phyloP scores from a whole-genome alignment of 73 alveolate genomes.

The Durusdinium trenchii region DNA sequence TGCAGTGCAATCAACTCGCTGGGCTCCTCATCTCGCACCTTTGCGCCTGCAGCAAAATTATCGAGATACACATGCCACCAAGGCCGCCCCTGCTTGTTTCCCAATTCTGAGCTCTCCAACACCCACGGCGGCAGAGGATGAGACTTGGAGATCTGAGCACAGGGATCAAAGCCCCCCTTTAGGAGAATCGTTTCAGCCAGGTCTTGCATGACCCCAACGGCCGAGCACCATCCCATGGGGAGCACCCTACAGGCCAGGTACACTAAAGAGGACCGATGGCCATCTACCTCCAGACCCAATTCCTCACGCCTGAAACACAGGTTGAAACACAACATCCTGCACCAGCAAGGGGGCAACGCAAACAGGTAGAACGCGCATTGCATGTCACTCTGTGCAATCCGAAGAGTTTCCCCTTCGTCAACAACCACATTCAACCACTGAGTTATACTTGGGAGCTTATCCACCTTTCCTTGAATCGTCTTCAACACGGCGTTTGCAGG shows the following conservation, averaged over 20 bases:
- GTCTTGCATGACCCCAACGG: not conserved
- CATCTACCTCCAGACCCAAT: not conserved
- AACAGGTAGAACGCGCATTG: not conserved
- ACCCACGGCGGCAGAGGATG: not conserved
- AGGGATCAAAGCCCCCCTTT: not conserved
- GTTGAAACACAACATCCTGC: not conserved
- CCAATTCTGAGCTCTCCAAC: not conserved
- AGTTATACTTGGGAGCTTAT: not conserved
- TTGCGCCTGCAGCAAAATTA: not conserved
- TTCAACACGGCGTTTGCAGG: not conserved
- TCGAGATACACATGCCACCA: slow-evolving; percentile 4
- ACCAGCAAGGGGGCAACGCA: not conserved
- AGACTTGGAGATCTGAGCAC: not conserved
- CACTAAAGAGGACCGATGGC: too few relatives aligned
- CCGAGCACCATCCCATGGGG: not conserved
- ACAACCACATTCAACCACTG: not conserved
- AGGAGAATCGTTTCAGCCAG: not conserved
- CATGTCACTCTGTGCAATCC: not conserved
- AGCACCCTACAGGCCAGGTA: not conserved
- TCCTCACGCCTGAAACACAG: not conserved
- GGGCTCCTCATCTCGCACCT: not conserved
- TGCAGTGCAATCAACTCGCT: not conserved
- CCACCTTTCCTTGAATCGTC: not conserved
- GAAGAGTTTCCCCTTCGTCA: not conserved
- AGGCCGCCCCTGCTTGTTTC: not conserved